A percentile compares a stretch with the other conserved stretches of the same genome.
Conservation (phyloP, 2,329 filamentous ascomycete genomes). For the Acrodontium crateriforme region DNA sequence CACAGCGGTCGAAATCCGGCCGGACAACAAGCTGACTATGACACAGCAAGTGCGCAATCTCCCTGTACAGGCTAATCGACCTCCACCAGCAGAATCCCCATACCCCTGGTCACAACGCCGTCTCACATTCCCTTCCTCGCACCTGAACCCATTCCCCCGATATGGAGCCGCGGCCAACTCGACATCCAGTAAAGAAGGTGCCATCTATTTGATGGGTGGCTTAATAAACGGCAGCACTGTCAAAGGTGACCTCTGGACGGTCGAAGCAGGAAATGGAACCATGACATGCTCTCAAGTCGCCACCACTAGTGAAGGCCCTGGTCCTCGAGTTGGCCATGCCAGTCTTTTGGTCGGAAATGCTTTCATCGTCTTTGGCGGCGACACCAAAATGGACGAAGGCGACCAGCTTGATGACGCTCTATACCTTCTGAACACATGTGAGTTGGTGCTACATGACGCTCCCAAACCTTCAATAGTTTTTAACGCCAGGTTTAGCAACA, state of each 20-base stretch:
- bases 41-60: too few relatives aligned
- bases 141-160: slow-evolving; percentile 80
- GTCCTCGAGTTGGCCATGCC: slow-evolving; percentile 85
- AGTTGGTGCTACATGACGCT: slow-evolving; percentile 27
- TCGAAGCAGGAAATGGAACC: slow-evolving; percentile 68
- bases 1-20: too few relatives aligned
- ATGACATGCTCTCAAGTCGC: slow-evolving; percentile 84
- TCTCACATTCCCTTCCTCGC: slow-evolving; percentile 68
- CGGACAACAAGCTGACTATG: too few relatives aligned
- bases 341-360: slow-evolving; percentile 93
- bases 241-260: slow-evolving; percentile 95
- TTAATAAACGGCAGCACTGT: slow-evolving; percentile 90
- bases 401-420: slow-evolving; percentile 89
- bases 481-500: slow-evolving; percentile 50
- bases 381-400: slow-evolving; percentile 90
- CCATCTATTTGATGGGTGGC: slow-evolving; percentile 95
- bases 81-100: slow-evolving; percentile 55
- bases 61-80: too few relatives aligned
- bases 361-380: slow-evolving; percentile 96
- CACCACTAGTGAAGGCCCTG: slow-evolving; percentile 85
- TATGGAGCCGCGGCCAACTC: slow-evolving; percentile 96
- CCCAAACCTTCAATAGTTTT: too few relatives aligned
- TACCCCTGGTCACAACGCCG: slow-evolving; percentile 94
- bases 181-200: slow-evolving; percentile 84
- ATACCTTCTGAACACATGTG: slow-evolving; percentile 95